Evolutionary conservation across 1,139 yeast species (phyloP).

Genomic region (Yamadazyma epiphylla): DNA sequence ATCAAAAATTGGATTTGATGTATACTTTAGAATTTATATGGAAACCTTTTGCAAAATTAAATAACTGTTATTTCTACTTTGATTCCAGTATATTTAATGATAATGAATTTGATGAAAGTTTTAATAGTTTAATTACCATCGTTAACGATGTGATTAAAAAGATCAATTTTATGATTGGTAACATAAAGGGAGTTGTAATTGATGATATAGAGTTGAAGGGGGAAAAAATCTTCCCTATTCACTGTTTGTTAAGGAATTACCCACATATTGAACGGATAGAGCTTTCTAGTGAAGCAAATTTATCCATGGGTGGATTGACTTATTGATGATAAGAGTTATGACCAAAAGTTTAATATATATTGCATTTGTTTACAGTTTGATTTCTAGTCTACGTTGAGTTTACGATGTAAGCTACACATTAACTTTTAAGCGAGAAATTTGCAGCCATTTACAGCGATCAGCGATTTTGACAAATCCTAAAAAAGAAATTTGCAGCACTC

Average conservation of each 20-base stretch:
- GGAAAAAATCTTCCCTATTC: slow-evolving; percentile 30
- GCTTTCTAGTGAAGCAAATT: slow-evolving; percentile 19
- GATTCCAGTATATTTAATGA: slow-evolving; percentile 25
- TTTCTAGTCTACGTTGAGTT: too few species aligned
- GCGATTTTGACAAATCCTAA: too few species aligned
- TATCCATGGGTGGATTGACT: slow-evolving; percentile 8
- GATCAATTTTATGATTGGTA: slow-evolving; percentile 28
- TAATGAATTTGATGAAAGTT: slow-evolving; percentile 12
- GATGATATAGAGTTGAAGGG: slow-evolving; percentile 32
- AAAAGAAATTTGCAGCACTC: too few species aligned
- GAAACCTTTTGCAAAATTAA: slow-evolving; percentile 5
- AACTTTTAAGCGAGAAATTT: too few species aligned
- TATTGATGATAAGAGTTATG: slow-evolving; percentile 1
- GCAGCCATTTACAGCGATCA: too few species aligned
- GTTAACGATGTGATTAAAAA: slow-evolving; percentile 37
- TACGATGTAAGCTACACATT: too few species aligned
- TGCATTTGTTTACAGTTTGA: too few species aligned
- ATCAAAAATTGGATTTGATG: slow-evolving; percentile 6
- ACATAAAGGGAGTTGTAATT: slow-evolving; percentile 29
- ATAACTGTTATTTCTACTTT: slow-evolving; percentile 29
- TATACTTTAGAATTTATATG: slow-evolving; percentile 7
- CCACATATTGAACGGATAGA: slow-evolving; percentile 33
- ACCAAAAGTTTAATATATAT: too few species aligned
- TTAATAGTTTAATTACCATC: slow-evolving; percentile 28
- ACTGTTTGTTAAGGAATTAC: slow-evolving; percentile 27